Base-by-base conservation (phyloP, 2,329 filamentous ascomycete species). In the Sordariomycetes sp. region DNA sequence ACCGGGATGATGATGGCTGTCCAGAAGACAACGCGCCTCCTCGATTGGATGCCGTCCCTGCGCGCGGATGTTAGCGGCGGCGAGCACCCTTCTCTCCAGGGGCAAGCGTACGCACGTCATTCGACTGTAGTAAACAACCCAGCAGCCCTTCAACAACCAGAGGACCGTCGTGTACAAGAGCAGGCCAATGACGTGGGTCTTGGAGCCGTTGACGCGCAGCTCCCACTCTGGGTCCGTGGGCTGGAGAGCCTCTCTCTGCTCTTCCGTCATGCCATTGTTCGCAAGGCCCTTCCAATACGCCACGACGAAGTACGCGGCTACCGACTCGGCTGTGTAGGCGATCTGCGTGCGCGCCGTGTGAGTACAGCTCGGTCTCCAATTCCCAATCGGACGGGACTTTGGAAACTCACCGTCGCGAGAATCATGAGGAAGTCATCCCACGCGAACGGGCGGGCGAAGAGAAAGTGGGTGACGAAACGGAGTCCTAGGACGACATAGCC, bases 221-320 rank as follows among this genome's bases (percentile, higher is more conserved):
- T 55, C 12, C 34, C 32, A 55, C 28, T 60, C 59, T 4, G 22
- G 40, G 34, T 55, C 25, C 24, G 3, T n/a, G 8, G 55, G 59
- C 3, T 60, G 50, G 3, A 60, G 25, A 2, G 37, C 51, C n/a
- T 28, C 50, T n/a, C 59, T 20, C 11, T 60, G 46, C 22, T 55
- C 56, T n/a, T 20, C 18, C 18, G 59, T 60, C 59, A 60, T 60
- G 16, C 55, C 55, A 32, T 55, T 50, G 46, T 50, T 50, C 6
- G 46, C 46, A 3, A 50, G 46, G 5, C 46, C 46, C 43, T 66
- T 65, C 20, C 64, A 68, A 12, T 62, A 61, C 57, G 69, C 74
- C 3, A 74, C 75, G 25, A 80, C 76, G 6, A 59, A 64, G 37
- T 69, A 66, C 0, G 66, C 68, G 14, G 68, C 62, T 0, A 61